Evolutionary conservation across 2,329 filamentous ascomycete genomes (phyloP).

Genomic region (Fusarium coicis): DNA sequence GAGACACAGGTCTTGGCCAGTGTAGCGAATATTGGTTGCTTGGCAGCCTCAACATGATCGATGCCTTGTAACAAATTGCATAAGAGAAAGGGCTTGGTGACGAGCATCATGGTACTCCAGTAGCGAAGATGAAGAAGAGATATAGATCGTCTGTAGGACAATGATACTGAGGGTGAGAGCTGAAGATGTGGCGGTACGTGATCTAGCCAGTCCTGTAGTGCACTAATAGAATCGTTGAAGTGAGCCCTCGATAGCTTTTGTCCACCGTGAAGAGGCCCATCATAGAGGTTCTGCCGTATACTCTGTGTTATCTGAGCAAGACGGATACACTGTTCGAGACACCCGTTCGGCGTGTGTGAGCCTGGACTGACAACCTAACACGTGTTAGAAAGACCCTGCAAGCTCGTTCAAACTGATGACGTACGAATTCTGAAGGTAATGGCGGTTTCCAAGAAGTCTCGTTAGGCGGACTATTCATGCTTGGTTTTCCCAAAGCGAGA

Average conservation of each 20-base stretch:
- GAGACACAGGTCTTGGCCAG: background rate
- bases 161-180: background rate
- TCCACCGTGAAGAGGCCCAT: background rate
- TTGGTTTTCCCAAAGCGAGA: background rate
- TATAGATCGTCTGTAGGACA: background rate
- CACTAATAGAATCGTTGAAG: rapidly evolving
- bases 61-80: background rate
- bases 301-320: background rate
- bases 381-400: rapidly evolving
- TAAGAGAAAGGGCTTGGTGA: background rate
- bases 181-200: background rate
- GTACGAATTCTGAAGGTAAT: background rate
- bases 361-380: background rate
- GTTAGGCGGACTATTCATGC: background rate
- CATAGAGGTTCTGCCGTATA: background rate
- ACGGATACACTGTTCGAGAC: background rate
- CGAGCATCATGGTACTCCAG: background rate
- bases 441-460: background rate
- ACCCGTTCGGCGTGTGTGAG: background rate
- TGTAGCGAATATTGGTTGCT: background rate
- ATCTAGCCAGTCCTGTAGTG: background rate
- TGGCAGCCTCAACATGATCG: background rate
- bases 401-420: rapidly evolving
- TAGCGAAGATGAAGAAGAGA: background rate
- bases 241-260: background rate